Evolutionary conservation across 768 basidiomycete genomes (phyloP), one percentile per base, ranked within the genome.

Genomic region (Tylopilus subfusipes): DNA sequence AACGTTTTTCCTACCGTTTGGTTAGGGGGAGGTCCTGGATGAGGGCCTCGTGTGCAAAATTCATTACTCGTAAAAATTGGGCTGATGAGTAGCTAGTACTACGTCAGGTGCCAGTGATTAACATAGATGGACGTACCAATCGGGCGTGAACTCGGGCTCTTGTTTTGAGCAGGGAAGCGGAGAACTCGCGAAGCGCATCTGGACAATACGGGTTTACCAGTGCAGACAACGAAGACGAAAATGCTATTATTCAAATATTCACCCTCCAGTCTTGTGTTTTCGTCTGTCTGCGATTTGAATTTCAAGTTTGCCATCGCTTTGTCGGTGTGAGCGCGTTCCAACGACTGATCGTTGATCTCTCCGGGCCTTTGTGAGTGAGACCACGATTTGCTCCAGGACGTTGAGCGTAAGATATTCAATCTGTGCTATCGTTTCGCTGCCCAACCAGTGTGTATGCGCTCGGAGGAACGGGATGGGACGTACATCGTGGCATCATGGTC

Each of bases 31-130:
- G 68, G 16, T 73, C 76, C 19, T 75, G 72, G 1, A 77, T 53
- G 6, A 90, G 66, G 1, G 86, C 86, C 59, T 85, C 85, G 60
- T 93, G 86, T n/a, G 82, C 78, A 43, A 84, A 66, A 58, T 90
- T 82, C 44, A 88, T 71, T 4, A 90, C 78, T 25, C 75, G 78
- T 59, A 91, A 76, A 10, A 92, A 65, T 61, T 85, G 86, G 3
- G 90, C 90, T 93, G 57, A 24, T 38, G 39, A 24, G 7, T 33
- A 39, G 48, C 39, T 53, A 14, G 22, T 18, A 36, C 38, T 18
- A 36, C 38, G 21, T 53, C 50, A 44, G 40, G 13, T 14, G 22
- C 14, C 22, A 30, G 30, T 12, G 6, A 13, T 16, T 12, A 6
- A 22, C 31, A 16, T 10, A 38, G 11, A 14, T 8, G 5, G 22